phyloP scores from a whole-genome alignment of 2,329 filamentous ascomycete genomes.

The Exophiala bonariae region DNA sequence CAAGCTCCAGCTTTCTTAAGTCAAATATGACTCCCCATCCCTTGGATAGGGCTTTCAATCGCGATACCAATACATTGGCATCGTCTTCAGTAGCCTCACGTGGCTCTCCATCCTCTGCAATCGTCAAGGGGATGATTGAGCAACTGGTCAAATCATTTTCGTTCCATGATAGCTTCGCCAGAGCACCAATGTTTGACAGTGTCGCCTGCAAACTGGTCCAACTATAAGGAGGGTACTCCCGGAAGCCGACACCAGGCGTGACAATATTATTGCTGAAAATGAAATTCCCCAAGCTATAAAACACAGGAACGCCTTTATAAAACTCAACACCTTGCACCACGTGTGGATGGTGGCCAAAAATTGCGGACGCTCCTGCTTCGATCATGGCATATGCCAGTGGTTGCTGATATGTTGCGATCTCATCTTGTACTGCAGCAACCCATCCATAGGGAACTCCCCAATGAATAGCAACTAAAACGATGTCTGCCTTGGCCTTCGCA shows the following conservation, averaged over 20 bases:
- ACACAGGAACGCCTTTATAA: constrained; percentile 5
- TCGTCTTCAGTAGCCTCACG: background rate
- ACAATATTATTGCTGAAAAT: constrained; percentile 14
- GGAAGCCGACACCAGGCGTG: constrained; percentile 1
- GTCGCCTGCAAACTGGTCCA: constrained; percentile 7
- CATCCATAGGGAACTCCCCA: constrained; percentile 12
- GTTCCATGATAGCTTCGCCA: constrained; percentile 3
- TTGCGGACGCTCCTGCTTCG: constrained; percentile 9
- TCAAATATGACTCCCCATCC: constrained; percentile 1
- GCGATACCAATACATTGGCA: constrained; percentile 1
- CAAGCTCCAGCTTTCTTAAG: background rate
- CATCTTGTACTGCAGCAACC: constrained; percentile 6
- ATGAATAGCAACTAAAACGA: constrained; percentile 11
- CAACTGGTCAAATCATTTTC: constrained; percentile 1
- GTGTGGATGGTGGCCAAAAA: constrained; percentile 14
- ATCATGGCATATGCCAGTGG: constrained; percentile 10
- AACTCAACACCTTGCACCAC: constrained; percentile 12
- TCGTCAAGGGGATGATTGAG: constrained; percentile 4
- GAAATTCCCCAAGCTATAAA: constrained; percentile 11
- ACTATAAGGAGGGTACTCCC: constrained; percentile 6
- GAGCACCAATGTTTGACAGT: constrained; percentile 8
- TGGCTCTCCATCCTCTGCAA: constrained; percentile 6
- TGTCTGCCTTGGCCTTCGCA: constrained; percentile 8
- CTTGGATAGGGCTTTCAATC: constrained; percentile 1
- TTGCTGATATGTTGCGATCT: constrained; percentile 13